Base-by-base conservation (phyloP, 2,329 filamentous ascomycete genomes). In the Colletotrichum zoysiae region DNA sequence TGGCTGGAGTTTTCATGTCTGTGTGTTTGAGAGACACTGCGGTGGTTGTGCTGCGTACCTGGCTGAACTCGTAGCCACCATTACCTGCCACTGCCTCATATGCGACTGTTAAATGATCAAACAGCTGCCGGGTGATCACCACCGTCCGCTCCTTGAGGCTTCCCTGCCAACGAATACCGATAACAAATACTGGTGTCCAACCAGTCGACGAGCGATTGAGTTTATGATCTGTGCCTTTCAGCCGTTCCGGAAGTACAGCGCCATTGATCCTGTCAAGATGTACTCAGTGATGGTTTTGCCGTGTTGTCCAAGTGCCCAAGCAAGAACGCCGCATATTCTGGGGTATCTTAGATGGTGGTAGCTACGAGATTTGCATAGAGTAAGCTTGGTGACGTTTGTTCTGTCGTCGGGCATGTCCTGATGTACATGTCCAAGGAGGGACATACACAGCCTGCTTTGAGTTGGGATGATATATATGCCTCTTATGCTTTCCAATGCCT, bases 1-100 rank as follows among this genome's bases (percentile, higher is more conserved):
- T 72, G 70, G 38, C 70, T 62, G 30, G 42, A 57, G 44, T 51
- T 71, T 69, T 58, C 59, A 64, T 56, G 16, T 14, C 30, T 53
- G 6, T 26, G n/a, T 46, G 33, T 40, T 33, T 38, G 9, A 33
- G 55, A 30, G 35, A 38, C 2, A n/a, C 2, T 20, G n/a, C 11
- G 20, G 20, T 48, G 14, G 18, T 48, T 62, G 1, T n/a, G 30
- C 23, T 59, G 26, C 30, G 16, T 30, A 9, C 42, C 38, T n/a
- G 1, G 2, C 18, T 18, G 16, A 14, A 42, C 12, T 48, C 11
- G 38, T 42, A 23, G 5, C 7, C 26, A 26, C 42, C 23, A 16
- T 5, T 26, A 7, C 23, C 12, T 7, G 16, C 50, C 5, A 30
- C 12, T 51, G 12, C 48, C 23, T 30, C n/a, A 23, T 23, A 51